phyloP scores from a whole-genome alignment of 331 rosid species.

The Spiraea crenata region DNA sequence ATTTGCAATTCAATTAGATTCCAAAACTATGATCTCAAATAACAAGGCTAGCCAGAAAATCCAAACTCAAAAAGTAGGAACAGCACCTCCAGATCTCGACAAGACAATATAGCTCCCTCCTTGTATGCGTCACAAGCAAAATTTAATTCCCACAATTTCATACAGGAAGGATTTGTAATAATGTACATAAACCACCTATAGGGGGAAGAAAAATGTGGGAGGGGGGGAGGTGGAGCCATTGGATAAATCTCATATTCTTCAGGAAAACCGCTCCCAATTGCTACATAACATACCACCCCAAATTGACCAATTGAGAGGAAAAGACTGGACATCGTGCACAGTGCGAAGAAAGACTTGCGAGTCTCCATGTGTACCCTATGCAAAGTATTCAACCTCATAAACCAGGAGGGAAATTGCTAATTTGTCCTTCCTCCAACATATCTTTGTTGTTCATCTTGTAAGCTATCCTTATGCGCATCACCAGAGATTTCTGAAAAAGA shows the following conservation, averaged over 20 bases:
- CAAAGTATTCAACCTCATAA: slow-evolving; percentile 50
- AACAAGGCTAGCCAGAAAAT: slow-evolving; percentile 32
- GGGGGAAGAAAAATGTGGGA: slow-evolving; percentile 15
- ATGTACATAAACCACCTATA: slow-evolving; percentile 66
- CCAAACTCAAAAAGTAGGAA: slow-evolving; percentile 28
- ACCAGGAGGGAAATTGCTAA: slow-evolving; percentile 75
- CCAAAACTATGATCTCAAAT: slow-evolving; percentile 42
- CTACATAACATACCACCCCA: slow-evolving; percentile 38
- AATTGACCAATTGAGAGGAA: slow-evolving; percentile 33
- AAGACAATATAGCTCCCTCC: slow-evolving; percentile 41
- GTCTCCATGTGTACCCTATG: slow-evolving; percentile 30
- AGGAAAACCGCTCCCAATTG: slow-evolving; percentile 37
- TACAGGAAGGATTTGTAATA: slow-evolving; percentile 50
- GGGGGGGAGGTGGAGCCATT: slow-evolving; percentile 36
- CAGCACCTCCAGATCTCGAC: slow-evolving; percentile 47
- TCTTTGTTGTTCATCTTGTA: slow-evolving; percentile 86
- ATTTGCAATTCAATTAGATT: slow-evolving; percentile 30
- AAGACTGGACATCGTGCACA: slow-evolving; percentile 23
- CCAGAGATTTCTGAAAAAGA: slow-evolving; percentile 76
- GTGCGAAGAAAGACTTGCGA: slow-evolving; percentile 28
- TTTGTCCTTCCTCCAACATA: slow-evolving; percentile 88
- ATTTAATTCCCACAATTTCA: slow-evolving; percentile 56
- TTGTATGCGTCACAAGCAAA: slow-evolving; percentile 49
- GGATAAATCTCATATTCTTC: slow-evolving; percentile 40
- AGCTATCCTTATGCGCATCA: slow-evolving; percentile 93